Base-by-base conservation (phyloP, 2,329 filamentous ascomycete genomes). In the Clarireedia sp. region DNA sequence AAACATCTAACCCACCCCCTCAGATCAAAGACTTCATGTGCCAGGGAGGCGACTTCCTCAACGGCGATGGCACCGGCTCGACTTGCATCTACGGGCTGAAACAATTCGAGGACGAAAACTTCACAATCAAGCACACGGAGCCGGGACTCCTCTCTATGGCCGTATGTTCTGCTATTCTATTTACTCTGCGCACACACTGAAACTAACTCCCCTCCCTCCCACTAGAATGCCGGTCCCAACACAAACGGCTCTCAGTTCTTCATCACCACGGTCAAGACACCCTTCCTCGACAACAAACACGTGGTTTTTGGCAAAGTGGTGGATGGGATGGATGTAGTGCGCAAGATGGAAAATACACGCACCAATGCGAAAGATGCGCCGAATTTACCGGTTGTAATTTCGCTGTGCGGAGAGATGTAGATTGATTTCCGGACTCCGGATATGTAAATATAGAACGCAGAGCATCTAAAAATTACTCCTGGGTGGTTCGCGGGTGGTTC, bases 191-290 rank as follows among this genome's bases (percentile, higher is more conserved):
- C 33, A 38, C 21, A 24, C 45, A 48, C 10, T 44, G 19, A 19
- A 17, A n/a, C 54, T 60, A 50, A 58, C 36, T 43, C 21, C 29
- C 16, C 41, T 24, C n/a, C 12, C 55, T 50, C 38, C 33, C 47
- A 21, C 17, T 59, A 94, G 86, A 96, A 96, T 70, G 87, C 88
- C 26, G 92, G 92, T 1, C 87, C 89, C 53, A 87, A 96, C 72
- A 92, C 89, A 62, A 97, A 97, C 71, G 94, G 94, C 38, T 90
- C 84, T 57, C 94, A 97, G 69, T 99, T 99, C 78, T 99, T 99
- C 78, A 92, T 97, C 74, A 96, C 91, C 2, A 94, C 89, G 0
- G 87, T 87, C 2, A 78, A 87, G 5, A 94, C 92, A 0, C 89
- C 90, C 1, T 95, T 95, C 68, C 75, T 99, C 24, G 87, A 97